Evolutionary conservation across 352 stramenopile genomes (phyloP), one percentile per base, ranked within the genome.

Genomic region (Globisporangium sylvaticum): DNA sequence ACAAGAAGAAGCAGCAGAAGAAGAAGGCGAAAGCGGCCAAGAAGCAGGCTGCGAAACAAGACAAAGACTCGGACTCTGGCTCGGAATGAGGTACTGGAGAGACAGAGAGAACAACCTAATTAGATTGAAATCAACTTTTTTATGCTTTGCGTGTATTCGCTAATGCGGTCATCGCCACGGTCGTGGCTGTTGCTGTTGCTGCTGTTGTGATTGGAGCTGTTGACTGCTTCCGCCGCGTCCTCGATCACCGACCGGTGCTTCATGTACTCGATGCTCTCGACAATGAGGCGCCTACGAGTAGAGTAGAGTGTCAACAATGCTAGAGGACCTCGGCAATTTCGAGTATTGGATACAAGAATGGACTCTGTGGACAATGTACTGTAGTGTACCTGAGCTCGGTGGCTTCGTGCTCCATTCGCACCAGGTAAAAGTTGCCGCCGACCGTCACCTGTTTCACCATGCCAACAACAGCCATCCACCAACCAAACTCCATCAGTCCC

Each of bases 381-480:
- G 39, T 9, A n/a, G 4, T 48, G 39, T 48, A 48, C 46, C 74
- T 69, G 27, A 83, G 70, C 67, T 87, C 80, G 1, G 72, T 72
- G 1, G 77, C 71, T 55, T 91, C 83, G 44, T 79, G 77, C 63
- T 91, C 79, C 83, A 91, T 89, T 58, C 72, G 83, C 32, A 71
- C 69, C 31, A 91, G 71, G 63, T 89, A 91, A n/a, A 91, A 91
- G 46, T 88, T 84, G 54, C 83, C 79, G 25, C 68, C 68, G 48
- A 74, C 72, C 20, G 80, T 87, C 29, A 48, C 39, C 39, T 48
- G 15, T 9, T 22, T 15, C 18, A n/a, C 39, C 39, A 48, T 4
- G 22, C 39, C 6, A 20, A 48, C 39, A 48, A 9, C 15, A 22
- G 15, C 4, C 39, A 48, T 20, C 39, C 39, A 20, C 10, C 39